These are phyloP conservation scores for Brasilioporus rufonigricans DNA, from an alignment of 768 basidiomycete genomes.

Conservation along the genomic window DNA sequence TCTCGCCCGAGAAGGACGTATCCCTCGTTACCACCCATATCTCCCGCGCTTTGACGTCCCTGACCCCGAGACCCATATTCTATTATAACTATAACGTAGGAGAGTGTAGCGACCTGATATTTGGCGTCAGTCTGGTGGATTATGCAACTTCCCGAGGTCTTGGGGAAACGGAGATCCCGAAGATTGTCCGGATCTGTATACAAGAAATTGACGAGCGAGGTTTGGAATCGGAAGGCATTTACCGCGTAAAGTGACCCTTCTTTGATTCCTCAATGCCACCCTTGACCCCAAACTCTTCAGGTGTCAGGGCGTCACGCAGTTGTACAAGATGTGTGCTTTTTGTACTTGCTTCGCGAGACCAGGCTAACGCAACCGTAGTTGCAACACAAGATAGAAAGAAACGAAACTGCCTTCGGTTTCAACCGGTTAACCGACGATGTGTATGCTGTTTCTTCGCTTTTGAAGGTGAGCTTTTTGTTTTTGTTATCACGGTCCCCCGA, in stretches of 20 bases:
- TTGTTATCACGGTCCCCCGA: slow-evolving; percentile 1
- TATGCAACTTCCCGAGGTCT: slow-evolving; percentile 82
- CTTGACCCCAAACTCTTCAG: slow-evolving; percentile 35
- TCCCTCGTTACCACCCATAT: slow-evolving; percentile 53
- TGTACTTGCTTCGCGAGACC: background rate
- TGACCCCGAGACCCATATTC: slow-evolving; percentile 68
- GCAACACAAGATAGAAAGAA: slow-evolving; percentile 82
- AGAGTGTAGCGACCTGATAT: slow-evolving; percentile 84
- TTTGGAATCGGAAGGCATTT: slow-evolving; percentile 76
- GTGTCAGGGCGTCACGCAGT: slow-evolving; percentile 83
- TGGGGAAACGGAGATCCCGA: slow-evolving; percentile 71
- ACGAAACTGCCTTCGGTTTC: slow-evolving; percentile 76
- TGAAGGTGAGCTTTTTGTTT: slow-evolving; percentile 56
- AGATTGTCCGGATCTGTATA: slow-evolving; percentile 78
- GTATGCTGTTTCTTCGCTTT: slow-evolving; percentile 76
- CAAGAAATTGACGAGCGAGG: slow-evolving; percentile 81
- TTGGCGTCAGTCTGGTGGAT: slow-evolving; percentile 84
- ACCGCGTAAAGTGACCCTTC: slow-evolving; percentile 49
- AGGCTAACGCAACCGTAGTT: slow-evolving; percentile 44
- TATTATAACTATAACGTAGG: slow-evolving; percentile 82
- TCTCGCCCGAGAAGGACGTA: slow-evolving; percentile 72
- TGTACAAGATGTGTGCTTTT: slow-evolving; percentile 68
- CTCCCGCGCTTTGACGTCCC: slow-evolving; percentile 58
- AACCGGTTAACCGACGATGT: slow-evolving; percentile 71
- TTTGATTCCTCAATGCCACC: background rate